Conservation (phyloP, 305 asterid genomes). For the Vinca major region DNA sequence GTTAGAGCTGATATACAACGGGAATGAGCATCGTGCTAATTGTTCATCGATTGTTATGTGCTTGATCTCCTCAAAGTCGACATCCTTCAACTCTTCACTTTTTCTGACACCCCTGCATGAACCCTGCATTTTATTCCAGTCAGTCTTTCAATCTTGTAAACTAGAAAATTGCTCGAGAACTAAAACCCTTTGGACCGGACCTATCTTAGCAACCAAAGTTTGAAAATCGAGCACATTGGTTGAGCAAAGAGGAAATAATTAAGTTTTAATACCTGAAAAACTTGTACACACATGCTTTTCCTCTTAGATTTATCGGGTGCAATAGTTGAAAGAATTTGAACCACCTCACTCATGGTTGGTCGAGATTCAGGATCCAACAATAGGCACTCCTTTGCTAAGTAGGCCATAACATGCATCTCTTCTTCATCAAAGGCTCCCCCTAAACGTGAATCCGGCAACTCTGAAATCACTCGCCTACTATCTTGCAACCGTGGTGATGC, state of each 20-base stretch:
- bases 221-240: no score
- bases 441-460: constrained; percentile 71
- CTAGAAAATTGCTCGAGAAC: no score
- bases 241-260: not conserved
- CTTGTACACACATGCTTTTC: constrained; percentile 37
- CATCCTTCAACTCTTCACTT: constrained; percentile 20
- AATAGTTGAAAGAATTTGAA: constrained; percentile 76
- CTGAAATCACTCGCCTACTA: constrained; percentile 61
- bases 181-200: no score
- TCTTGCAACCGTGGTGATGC: constrained; percentile 73
- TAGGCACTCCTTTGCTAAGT: constrained; percentile 89
- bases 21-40: constrained; percentile 24
- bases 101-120: constrained; percentile 20
- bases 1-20: constrained; percentile 12
- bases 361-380: constrained; percentile 87
- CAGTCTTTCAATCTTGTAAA: no score
- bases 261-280: constrained; percentile 46
- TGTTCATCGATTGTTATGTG: constrained; percentile 39
- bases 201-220: not conserved
- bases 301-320: constrained; percentile 70
- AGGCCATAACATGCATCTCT: constrained; percentile 95
- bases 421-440: constrained; percentile 60
- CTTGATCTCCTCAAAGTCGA: constrained; percentile 54
- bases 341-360: constrained; percentile 92
- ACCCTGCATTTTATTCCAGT: constrained; percentile 23